Evolutionary conservation across 176 grass and related monocot genomes (phyloP).

Genomic region (Stipa capillata): DNA sequence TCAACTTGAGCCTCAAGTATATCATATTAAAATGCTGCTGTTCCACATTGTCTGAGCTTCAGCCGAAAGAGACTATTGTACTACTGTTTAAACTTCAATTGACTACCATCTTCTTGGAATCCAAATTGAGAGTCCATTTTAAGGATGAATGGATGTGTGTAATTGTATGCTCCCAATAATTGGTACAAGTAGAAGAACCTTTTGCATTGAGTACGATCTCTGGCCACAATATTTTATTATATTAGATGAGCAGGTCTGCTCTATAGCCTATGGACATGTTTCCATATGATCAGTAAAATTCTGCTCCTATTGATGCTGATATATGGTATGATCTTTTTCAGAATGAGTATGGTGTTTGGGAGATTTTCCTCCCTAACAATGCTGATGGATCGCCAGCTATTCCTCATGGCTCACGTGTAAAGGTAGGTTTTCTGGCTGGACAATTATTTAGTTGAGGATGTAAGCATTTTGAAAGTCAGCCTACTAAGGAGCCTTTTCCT

Average conservation of each 20-base stretch:
- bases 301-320: slow-evolving; percentile 9
- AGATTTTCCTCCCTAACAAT: slow-evolving; percentile 88
- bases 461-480: slow-evolving; percentile 2
- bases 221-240: neutral
- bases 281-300: slow-evolving; percentile 4
- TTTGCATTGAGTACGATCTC: slow-evolving; percentile 3
- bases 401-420: slow-evolving; percentile 89
- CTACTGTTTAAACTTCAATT: neutral
- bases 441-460: neutral
- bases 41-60: neutral
- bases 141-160: neutral
- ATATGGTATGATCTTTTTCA: slow-evolving; percentile 34
- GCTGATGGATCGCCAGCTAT: slow-evolving; percentile 79
- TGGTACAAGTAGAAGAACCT: neutral
- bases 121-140: neutral
- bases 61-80: neutral
- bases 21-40: neutral
- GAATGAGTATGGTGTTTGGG: slow-evolving; percentile 91
- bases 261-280: neutral
- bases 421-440: slow-evolving; percentile 39
- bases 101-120: neutral
- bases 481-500: neutral
- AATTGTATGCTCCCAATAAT: neutral
- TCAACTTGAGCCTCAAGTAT: neutral
- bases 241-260: neutral